A percentile compares a stretch with the other conserved stretches of the same genome.
phyloP scores from a whole-genome alignment of 169 alveolate species.

The Besnoitia besnoiti region DNA sequence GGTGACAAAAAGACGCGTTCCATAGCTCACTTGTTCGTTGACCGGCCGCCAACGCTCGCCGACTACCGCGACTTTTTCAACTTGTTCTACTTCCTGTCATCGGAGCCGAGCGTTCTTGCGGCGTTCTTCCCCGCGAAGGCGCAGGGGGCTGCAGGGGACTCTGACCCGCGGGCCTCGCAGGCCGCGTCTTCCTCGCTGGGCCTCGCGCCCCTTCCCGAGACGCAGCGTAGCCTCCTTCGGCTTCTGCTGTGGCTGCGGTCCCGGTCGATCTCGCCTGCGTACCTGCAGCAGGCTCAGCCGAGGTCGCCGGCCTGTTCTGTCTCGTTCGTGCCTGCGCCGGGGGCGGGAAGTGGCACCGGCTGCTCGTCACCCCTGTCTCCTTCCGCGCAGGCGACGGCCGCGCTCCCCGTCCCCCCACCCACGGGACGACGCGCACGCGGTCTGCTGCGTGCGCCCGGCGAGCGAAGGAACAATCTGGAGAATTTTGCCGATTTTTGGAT shows the following conservation, averaged over 20 bases:
- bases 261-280: neutral
- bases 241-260: slow-evolving; percentile 13
- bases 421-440: neutral
- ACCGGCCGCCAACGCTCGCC: neutral
- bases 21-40: neutral
- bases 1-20: neutral
- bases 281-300: neutral
- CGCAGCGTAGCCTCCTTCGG: neutral
- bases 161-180: neutral
- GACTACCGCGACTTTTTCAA: slow-evolving; percentile 16
- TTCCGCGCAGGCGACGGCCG: neutral
- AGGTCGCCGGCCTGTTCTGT: neutral
- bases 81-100: neutral
- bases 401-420: neutral
- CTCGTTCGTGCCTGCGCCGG: neutral
- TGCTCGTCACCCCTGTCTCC: neutral
- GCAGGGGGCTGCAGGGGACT: neutral
- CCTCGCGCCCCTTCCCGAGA: neutral
- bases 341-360: neutral
- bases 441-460: neutral
- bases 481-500: neutral
- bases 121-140: neutral
- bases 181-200: neutral
- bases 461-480: neutral
- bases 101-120: neutral